phyloP scores from a whole-genome alignment of 1,284 basidiomycete genomes.

The Cystobasidiaceae sp. region DNA sequence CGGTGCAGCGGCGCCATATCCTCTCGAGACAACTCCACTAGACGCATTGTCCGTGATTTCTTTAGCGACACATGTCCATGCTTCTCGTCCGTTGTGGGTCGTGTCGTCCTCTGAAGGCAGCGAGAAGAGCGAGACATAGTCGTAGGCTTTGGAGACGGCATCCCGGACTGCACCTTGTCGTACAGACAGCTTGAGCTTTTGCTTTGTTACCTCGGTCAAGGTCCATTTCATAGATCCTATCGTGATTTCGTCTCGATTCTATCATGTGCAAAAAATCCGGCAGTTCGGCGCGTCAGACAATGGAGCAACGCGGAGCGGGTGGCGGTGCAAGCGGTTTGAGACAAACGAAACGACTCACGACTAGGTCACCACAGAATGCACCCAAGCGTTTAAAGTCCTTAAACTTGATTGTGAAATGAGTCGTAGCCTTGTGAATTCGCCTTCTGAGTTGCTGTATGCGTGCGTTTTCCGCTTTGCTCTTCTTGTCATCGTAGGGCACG shows the following conservation, averaged over 20 bases:
- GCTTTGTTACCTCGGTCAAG: not conserved
- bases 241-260: slow-evolving; percentile 12
- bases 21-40: not conserved
- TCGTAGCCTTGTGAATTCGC: slow-evolving; percentile 5
- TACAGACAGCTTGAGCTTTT: not conserved
- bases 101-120: not conserved
- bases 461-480: not conserved
- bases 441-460: not conserved
- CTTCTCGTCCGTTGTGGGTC: not conserved
- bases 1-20: not conserved
- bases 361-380: not conserved
- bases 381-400: slow-evolving; percentile 17
- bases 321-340: too few relatives aligned
- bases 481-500: not conserved
- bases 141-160: slow-evolving; percentile 6
- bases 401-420: slow-evolving; percentile 20
- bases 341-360: slow-evolving; percentile 1
- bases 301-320: not conserved
- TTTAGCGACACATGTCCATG: not conserved
- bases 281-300: not conserved
- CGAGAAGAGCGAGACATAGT: slow-evolving; percentile 7
- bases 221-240: slow-evolving; percentile 5
- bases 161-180: slow-evolving; percentile 15
- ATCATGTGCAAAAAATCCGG: too few relatives aligned
- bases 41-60: not conserved